Conservation (phyloP, 1,284 basidiomycete genomes). For the Heterobasidion annosum region DNA sequence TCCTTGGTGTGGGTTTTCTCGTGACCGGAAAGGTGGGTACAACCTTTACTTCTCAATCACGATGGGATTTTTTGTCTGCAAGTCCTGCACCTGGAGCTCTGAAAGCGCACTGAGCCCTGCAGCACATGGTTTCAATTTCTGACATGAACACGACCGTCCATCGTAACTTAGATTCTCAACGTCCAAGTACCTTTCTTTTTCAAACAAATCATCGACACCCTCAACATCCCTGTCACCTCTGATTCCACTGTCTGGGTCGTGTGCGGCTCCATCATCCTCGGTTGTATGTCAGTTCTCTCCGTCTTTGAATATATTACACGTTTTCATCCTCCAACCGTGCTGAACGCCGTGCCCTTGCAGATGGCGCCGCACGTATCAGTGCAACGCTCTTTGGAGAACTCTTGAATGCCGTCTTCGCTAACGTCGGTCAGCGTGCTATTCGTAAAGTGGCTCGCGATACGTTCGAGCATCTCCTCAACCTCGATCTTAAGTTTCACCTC, state of each 20-base stretch:
- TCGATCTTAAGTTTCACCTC: constrained; percentile 92
- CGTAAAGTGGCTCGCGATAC: constrained; percentile 91
- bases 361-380: constrained; percentile 86
- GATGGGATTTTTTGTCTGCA: neutral
- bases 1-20: constrained; percentile 77
- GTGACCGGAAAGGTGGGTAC: constrained; percentile 76
- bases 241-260: constrained; percentile 85
- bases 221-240: constrained; percentile 80
- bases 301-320: no score
- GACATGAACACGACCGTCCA: neutral
- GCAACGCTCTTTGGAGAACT: constrained; percentile 89
- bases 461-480: constrained; percentile 85
- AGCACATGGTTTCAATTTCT: neutral
- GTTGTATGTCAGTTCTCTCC: constrained; percentile 45
- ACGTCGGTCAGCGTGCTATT: constrained; percentile 91
- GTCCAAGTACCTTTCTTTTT: constrained; percentile 97
- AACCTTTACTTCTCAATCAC: neutral
- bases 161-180: constrained; percentile 62
- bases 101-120: neutral
- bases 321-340: no score
- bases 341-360: constrained; percentile 29
- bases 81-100: neutral
- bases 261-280: constrained; percentile 82
- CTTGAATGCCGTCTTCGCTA: constrained; percentile 94
- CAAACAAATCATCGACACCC: constrained; percentile 83